Evolutionary conservation across 345 rosid species (phyloP).

Genomic region (Angophora floribunda): DNA sequence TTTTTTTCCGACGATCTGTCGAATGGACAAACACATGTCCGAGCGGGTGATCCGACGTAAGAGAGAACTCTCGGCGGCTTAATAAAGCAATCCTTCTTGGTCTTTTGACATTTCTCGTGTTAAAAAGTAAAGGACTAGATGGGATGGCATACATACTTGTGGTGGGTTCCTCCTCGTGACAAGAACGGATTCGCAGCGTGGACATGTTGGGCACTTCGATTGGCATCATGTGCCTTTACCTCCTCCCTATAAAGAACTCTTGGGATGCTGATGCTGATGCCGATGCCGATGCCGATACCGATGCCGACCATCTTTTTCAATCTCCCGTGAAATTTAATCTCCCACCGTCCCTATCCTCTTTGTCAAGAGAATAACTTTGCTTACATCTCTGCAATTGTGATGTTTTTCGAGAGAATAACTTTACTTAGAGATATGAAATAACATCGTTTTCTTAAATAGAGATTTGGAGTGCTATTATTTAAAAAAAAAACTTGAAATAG

Average conservation of each 20-base stretch:
- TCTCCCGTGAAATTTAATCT: neutral
- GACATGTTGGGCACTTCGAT: neutral
- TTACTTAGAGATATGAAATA: too few species aligned
- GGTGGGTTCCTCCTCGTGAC: neutral
- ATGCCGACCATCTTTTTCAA: too few species aligned
- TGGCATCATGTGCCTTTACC: neutral
- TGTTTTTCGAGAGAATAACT: too few species aligned
- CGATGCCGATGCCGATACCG: neutral
- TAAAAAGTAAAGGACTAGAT: neutral
- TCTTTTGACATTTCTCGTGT: neutral
- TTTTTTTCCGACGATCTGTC: too few species aligned
- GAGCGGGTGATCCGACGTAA: too few species aligned
- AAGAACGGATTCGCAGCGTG: neutral
- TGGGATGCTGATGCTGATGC: neutral
- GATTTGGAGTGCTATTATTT: too few species aligned
- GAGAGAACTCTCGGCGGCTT: too few species aligned
- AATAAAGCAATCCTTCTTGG: neutral
- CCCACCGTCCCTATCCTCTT: neutral
- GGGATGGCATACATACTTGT: neutral
- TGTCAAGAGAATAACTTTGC: neutral
- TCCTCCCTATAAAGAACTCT: neutral
- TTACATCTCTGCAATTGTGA: neutral
- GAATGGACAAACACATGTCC: fast-evolving
- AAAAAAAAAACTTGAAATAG: too few species aligned
- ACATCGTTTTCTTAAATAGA: too few species aligned